These are phyloP conservation scores for Claviceps digitariae DNA, from an alignment of 2,329 filamentous ascomycete genomes.

Conservation along the genomic window DNA sequence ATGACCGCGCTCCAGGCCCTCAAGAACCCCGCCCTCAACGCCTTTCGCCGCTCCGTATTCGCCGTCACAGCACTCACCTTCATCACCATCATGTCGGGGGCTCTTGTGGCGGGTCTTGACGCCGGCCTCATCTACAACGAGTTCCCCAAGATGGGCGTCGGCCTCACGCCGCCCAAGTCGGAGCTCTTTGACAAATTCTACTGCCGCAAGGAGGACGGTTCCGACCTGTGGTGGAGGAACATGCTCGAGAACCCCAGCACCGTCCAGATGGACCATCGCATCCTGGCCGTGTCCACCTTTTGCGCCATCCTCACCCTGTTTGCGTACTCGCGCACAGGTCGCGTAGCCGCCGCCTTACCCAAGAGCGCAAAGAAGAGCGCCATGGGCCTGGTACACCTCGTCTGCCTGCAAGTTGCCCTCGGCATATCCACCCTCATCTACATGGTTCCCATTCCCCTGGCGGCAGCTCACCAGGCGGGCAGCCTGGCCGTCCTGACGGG, in stretches of 20 bases:
- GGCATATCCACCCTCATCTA: constrained; percentile 89
- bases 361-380: constrained; percentile 53
- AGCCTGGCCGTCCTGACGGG: constrained; percentile 74
- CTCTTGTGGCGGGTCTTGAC: constrained; percentile 85
- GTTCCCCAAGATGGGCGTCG: constrained; percentile 87
- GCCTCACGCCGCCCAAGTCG: constrained; percentile 63
- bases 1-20: constrained; percentile 48
- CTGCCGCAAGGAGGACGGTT: constrained; percentile 60
- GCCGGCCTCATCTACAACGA: constrained; percentile 98
- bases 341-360: constrained; percentile 44
- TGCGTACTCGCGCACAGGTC: constrained; percentile 61
- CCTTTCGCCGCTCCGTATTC: constrained; percentile 61
- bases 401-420: constrained; percentile 65
- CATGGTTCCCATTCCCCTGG: constrained; percentile 78
- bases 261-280: constrained; percentile 90
- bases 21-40: constrained; percentile 49
- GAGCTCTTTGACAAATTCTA: constrained; percentile 85
- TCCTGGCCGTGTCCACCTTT: constrained; percentile 82
- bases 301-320: constrained; percentile 66
- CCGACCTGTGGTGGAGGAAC: constrained; percentile 93
- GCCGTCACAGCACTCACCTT: constrained; percentile 68
- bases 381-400: constrained; percentile 70
- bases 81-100: constrained; percentile 83
- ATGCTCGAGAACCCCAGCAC: constrained; percentile 93
- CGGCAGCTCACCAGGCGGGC: constrained; percentile 86